Evolutionary conservation across 495 filamentous ascomycete species (phyloP).

Genomic region (Penicillium diatomitis): DNA sequence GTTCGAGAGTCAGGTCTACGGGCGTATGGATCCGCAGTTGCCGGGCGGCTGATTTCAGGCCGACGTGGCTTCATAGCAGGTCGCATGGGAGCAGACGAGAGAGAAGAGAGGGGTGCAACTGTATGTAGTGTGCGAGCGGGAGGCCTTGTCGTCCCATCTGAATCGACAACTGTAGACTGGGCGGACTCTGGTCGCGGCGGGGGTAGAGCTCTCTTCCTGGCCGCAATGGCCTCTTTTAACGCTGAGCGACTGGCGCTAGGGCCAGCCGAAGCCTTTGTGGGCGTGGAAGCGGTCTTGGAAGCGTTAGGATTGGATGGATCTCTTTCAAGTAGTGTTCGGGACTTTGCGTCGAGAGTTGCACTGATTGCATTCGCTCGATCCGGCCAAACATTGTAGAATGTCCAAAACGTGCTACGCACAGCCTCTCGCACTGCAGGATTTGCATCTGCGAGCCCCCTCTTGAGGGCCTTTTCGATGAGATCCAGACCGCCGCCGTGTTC

Average conservation of each 20-base stretch:
- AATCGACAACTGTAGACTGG: slow-evolving; percentile 44
- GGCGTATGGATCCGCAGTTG: slow-evolving; percentile 51
- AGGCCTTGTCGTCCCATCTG: slow-evolving; percentile 28
- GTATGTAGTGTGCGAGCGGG: slow-evolving; percentile 25
- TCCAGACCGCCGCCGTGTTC: slow-evolving; percentile 79
- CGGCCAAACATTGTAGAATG: slow-evolving; percentile 67
- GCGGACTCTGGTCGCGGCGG: slow-evolving; percentile 68
- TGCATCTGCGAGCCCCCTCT: slow-evolving; percentile 74
- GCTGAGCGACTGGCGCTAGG: slow-evolving; percentile 32
- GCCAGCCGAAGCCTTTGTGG: slow-evolving; percentile 39
- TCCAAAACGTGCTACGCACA: slow-evolving; percentile 79
- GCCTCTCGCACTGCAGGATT: slow-evolving; percentile 80
- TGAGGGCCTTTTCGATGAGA: slow-evolving; percentile 76
- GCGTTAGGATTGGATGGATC: slow-evolving; percentile 72
- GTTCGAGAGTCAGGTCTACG: slow-evolving; percentile 23
- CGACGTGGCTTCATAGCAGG: slow-evolving; percentile 38
- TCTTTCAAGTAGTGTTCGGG: slow-evolving; percentile 66
- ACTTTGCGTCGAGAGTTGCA: slow-evolving; percentile 61
- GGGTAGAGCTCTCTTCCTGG: slow-evolving; percentile 67
- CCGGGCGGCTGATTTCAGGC: slow-evolving; percentile 44
- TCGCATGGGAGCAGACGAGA: slow-evolving; percentile 52
- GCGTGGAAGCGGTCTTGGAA: slow-evolving; percentile 35
- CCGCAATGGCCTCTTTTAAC: slow-evolving; percentile 73
- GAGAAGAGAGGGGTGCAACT: slow-evolving; percentile 29
- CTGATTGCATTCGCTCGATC: slow-evolving; percentile 67